A percentile compares a stretch with the other conserved stretches of the same genome.
Conservation (phyloP, 2,329 filamentous ascomycete species). For the Cladosporium colombiae region DNA sequence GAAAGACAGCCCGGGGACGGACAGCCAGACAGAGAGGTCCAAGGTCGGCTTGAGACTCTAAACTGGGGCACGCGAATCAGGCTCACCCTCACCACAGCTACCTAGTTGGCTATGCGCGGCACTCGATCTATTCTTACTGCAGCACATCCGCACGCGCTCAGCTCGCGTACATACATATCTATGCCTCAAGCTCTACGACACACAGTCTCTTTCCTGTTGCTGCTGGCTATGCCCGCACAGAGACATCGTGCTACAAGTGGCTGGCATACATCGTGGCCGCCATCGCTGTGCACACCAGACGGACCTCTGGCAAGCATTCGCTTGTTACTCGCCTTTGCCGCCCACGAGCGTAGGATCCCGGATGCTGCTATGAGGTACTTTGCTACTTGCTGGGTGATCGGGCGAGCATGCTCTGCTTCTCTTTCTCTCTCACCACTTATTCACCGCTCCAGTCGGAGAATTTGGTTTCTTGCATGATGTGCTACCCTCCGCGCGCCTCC, state of each 20-base stretch:
- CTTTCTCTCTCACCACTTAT: not conserved
- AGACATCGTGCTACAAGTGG: constrained; percentile 13
- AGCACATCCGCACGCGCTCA: not conserved
- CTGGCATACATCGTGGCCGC: constrained; percentile 19
- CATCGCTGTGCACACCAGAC: constrained; percentile 10
- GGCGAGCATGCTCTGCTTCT: not conserved
- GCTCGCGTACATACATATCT: not conserved
- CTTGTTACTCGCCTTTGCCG: constrained; percentile 11
- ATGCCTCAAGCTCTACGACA: not conserved
- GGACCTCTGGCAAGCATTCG: not conserved
- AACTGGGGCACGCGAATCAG: not conserved
- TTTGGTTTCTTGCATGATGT: constrained; percentile 17
- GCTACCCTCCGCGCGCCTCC: constrained; percentile 13
- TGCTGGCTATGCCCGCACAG: not conserved
- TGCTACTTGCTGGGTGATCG: not conserved
- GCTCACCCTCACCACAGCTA: not conserved
- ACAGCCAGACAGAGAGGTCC: not conserved
- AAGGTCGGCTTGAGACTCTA: constrained; percentile 9
- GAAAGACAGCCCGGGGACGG: constrained; percentile 1
- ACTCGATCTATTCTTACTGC: not conserved
- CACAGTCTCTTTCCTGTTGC: not conserved
- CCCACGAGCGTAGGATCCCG: constrained; percentile 14
- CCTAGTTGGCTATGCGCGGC: not conserved
- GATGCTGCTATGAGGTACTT: not conserved
- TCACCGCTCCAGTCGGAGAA: constrained; percentile 20